Evolutionary conservation across 345 rosid genomes (phyloP).

Genomic region (Arabidopsis arenosa): DNA sequence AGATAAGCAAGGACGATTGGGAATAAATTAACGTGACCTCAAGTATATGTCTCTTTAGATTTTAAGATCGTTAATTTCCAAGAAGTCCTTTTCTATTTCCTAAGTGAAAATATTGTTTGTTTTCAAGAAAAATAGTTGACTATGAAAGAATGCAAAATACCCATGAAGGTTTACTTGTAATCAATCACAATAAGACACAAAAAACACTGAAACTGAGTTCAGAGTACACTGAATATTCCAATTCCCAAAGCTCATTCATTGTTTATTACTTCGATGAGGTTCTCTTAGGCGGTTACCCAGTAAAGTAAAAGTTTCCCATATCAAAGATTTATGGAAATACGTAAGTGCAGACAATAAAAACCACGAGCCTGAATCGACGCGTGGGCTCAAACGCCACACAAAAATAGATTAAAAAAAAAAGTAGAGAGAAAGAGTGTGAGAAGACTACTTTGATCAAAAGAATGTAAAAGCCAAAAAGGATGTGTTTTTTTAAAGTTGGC

Average conservation of each 20-base stretch:
- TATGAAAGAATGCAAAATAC: not conserved
- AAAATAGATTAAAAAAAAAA: not conserved
- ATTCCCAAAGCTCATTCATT: slow-evolving; percentile 15
- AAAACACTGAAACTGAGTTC: slow-evolving; percentile 27
- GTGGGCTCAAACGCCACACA: slow-evolving; percentile 25
- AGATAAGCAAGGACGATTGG: slow-evolving; percentile 9
- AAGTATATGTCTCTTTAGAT: slow-evolving; percentile 11
- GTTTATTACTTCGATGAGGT: slow-evolving; percentile 14
- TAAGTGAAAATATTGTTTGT: not conserved
- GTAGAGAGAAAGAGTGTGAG: slow-evolving; percentile 10
- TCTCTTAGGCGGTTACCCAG: slow-evolving; percentile 35
- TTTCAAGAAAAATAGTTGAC: not conserved
- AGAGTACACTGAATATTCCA: slow-evolving; percentile 11
- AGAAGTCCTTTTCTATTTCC: not conserved
- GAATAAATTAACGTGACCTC: slow-evolving; percentile 28
- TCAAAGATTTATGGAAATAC: slow-evolving; percentile 34
- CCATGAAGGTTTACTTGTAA: slow-evolving; percentile 17
- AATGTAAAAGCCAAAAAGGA: not conserved
- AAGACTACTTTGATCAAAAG: slow-evolving; percentile 28
- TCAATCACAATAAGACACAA: not conserved
- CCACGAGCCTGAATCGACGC: slow-evolving; percentile 30
- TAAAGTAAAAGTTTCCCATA: slow-evolving; percentile 28
- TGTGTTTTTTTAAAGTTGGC: slow-evolving; percentile 10
- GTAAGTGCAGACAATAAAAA: not conserved
- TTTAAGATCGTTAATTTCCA: not conserved